Evolutionary conservation across 768 basidiomycete genomes (phyloP), one percentile per base, ranked within the genome.

Genomic region (Mycena capillaripes): DNA sequence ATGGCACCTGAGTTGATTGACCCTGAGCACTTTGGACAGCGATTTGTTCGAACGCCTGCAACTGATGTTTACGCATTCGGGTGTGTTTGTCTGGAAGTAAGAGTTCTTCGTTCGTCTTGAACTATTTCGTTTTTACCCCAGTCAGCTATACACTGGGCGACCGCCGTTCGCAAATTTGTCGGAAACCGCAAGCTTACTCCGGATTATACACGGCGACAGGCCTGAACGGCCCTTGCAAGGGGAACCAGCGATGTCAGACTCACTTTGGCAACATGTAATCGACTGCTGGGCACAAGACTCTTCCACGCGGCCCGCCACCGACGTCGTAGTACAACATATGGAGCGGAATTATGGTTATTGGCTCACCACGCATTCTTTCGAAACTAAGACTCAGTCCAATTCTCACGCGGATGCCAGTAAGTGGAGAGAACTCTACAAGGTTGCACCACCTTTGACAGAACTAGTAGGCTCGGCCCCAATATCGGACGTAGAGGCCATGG

Each of bases 401-500:
- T 30, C 10, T 9, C 25, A 42, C 12, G 8, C 23, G 8, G 29
- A 27, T 27, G 27, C 6, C 27, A 21, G 27, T 8, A 27, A 46
- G 23, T 61, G 19, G 60, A 46, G 21, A 12, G 10, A 30, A 30
- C 34, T 61, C 44, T 48, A 61, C 44, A 30, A 61, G 21, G 44
- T 10, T 23, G 40, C 44, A 4, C 42, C 59, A 23, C 3, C 25
- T 30, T 8, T 9, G 19, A 60, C 27, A 29, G 42, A 32, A 17
- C 14, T 48, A 48, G 29, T n/a, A 4, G 42, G 10, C 27, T 27
- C 10, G 17, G 4, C 27, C 44, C 27, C 42, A 7, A 5, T 5
- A n/a, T 32, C 42, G 27, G 42, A 61, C n/a, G 19, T 30, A 46
- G 60, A 48, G 2, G 97, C 98, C 77, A 97, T 98, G 97, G 95